phyloP scores from a whole-genome alignment of 768 basidiomycete genomes.

The Tephrocybe sp. region DNA sequence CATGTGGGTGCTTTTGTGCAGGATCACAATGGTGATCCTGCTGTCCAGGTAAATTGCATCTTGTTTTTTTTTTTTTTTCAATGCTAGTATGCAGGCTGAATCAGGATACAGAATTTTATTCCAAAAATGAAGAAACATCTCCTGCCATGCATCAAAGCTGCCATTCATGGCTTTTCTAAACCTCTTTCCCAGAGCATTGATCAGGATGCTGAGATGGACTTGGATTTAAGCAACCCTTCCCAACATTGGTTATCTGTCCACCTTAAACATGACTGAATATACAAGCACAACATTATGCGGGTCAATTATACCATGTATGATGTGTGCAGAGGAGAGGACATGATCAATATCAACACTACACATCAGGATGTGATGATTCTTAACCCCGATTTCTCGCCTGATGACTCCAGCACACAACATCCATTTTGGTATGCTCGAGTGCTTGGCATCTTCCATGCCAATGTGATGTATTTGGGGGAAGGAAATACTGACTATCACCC shows the following conservation, averaged over 20 bases:
- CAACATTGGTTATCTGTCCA: conserved; percentile 1
- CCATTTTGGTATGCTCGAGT: conserved; percentile 30
- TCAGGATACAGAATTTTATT: neutral
- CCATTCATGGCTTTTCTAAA: no score
- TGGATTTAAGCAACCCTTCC: no score
- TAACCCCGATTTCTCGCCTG: conserved; percentile 4
- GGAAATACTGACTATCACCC: neutral
- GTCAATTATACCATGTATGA: conserved; percentile 35
- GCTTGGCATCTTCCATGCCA: neutral
- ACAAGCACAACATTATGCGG: conserved; percentile 18
- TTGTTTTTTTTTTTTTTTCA: no score
- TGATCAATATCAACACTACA: conserved; percentile 12
- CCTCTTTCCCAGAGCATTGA: no score
- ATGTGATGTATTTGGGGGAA: conserved; percentile 15
- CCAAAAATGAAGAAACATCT: conserved; percentile 6
- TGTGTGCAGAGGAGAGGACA: conserved; percentile 22
- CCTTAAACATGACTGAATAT: conserved; percentile 18
- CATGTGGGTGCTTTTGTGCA: neutral
- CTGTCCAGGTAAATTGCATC: neutral
- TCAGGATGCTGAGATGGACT: no score
- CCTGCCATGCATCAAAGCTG: conserved; percentile 4
- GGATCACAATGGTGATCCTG: neutral
- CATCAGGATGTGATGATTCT: conserved; percentile 24
- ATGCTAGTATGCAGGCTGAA: neutral
- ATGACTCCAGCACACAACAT: conserved; percentile 16